A percentile compares a stretch with the other conserved stretches of the same genome.
These are phyloP conservation scores for Fusarium compactum DNA, from an alignment of 2,329 filamentous ascomycete genomes.

Conservation along the genomic window DNA sequence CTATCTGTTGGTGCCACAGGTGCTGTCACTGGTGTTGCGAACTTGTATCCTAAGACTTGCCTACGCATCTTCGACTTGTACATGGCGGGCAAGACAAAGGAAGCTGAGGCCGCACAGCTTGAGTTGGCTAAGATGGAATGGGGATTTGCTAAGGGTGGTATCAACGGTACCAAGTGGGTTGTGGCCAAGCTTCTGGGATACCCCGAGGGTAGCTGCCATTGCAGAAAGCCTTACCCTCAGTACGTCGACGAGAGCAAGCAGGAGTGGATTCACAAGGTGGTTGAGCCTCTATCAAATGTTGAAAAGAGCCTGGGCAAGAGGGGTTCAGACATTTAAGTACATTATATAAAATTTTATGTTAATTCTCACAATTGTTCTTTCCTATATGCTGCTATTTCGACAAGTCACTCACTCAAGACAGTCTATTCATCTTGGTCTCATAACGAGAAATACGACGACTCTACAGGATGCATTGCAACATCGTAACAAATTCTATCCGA, in stretches of 20 bases:
- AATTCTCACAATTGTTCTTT: not conserved
- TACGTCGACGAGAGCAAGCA: slow-evolving; percentile 55
- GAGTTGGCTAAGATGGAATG: slow-evolving; percentile 65
- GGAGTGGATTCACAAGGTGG: slow-evolving; percentile 49
- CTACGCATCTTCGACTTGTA: slow-evolving; percentile 63
- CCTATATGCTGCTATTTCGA: not conserved
- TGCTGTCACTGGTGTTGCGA: slow-evolving; percentile 72
- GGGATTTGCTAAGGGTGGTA: slow-evolving; percentile 69
- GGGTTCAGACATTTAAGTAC: not conserved
- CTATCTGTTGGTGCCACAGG: slow-evolving; percentile 69
- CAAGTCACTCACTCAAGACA: not conserved
- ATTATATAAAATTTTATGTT: not conserved
- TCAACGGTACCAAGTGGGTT: slow-evolving; percentile 72
- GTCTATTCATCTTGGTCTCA: not conserved
- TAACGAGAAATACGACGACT: not conserved
- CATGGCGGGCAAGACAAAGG: slow-evolving; percentile 58
- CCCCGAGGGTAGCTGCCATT: slow-evolving; percentile 62
- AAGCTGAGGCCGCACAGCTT: slow-evolving; percentile 63
- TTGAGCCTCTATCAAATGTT: slow-evolving; percentile 40
- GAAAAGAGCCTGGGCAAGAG: slow-evolving; percentile 44
- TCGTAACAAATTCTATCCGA: not conserved
- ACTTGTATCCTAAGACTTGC: slow-evolving; percentile 70
- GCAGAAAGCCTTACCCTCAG: slow-evolving; percentile 65
- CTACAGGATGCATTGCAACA: not conserved
- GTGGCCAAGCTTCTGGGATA: slow-evolving; percentile 67